Evolutionary conservation across 306 rosid species (phyloP).

Genomic region (Dalbergia cultrata): DNA sequence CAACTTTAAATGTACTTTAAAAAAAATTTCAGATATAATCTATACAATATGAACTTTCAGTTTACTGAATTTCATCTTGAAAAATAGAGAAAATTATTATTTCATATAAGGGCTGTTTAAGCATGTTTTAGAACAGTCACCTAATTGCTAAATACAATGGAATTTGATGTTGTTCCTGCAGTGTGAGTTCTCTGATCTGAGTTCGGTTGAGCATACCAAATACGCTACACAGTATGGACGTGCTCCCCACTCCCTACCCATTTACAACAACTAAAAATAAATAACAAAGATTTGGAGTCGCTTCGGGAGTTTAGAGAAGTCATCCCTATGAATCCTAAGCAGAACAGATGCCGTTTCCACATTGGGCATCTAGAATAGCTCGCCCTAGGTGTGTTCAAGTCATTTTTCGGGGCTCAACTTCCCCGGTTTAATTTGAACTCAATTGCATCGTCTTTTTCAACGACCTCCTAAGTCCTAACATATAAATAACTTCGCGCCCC

Average conservation of each 20-base stretch:
- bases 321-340: slow-evolving; percentile 8
- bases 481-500: not conserved
- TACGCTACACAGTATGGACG: not conserved
- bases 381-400: slow-evolving; percentile 7
- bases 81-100: no score
- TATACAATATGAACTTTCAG: no score
- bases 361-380: slow-evolving; percentile 4
- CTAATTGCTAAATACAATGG: not conserved
- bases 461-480: not conserved
- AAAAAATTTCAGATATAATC: no score
- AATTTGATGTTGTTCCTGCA: not conserved
- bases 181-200: not conserved
- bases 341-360: slow-evolving; percentile 31
- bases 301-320: not conserved
- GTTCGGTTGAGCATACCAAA: slow-evolving; percentile 38
- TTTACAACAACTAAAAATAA: not conserved
- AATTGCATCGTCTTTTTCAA: not conserved
- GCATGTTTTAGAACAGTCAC: not conserved
- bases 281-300: not conserved
- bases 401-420: not conserved
- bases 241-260: not conserved
- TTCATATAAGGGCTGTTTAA: not conserved
- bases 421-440: not conserved
- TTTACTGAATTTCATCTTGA: no score
- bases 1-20: no score